Evolutionary conservation across 164 flowering plant genomes (phyloP), one percentile per base, ranked within the genome.

Genomic region (Umbilicus rupestris): DNA sequence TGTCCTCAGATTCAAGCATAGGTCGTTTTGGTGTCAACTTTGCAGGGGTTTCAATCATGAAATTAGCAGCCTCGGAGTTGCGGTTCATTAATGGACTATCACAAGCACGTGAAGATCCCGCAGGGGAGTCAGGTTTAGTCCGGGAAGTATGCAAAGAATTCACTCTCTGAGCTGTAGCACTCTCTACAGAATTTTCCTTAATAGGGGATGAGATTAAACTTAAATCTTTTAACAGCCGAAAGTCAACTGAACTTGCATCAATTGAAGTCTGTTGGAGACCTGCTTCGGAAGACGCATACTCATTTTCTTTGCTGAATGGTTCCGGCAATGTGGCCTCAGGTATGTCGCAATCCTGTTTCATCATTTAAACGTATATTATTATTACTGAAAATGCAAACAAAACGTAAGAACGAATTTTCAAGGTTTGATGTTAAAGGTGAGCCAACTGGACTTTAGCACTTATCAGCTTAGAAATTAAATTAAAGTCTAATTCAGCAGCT

Each of bases 311-410:
- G 74, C 67, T 74, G 69, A 74, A 74, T 19, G 81, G 85, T 63
- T 74, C 80, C 17, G 87, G 96, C 57, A 87, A 72, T 66, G 39
- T 66, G 62, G 81, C 87, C 74, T 78, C 83, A 59, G 96, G 92
- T 65, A 87, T 75, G 59, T 81, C 84, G 57, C 39, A 62, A 29
- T 35, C 85, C 89, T 79, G 79, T 24, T 49, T 22, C 16, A 64
- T 63, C 44, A 73, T 75, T 59, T 16, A 45, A 17, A 65, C 39
- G 39, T 12, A 7, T 37, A 29, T 55, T 52, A 52, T 24, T 52
- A 10, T n/a, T n/a, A n/a, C n/a, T 8, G 37, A 7, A 52, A 52
- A 24, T 24, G 30, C 28, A 52, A 24, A 7, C 22, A 14, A 9
- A 41, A 41, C 10, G 15, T 41, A 41, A 9, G 12, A 9, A 5